A percentile compares a stretch with the other conserved stretches of the same genome.
phyloP scores from a whole-genome alignment of 345 rosid species.

The Populus euphratica region DNA sequence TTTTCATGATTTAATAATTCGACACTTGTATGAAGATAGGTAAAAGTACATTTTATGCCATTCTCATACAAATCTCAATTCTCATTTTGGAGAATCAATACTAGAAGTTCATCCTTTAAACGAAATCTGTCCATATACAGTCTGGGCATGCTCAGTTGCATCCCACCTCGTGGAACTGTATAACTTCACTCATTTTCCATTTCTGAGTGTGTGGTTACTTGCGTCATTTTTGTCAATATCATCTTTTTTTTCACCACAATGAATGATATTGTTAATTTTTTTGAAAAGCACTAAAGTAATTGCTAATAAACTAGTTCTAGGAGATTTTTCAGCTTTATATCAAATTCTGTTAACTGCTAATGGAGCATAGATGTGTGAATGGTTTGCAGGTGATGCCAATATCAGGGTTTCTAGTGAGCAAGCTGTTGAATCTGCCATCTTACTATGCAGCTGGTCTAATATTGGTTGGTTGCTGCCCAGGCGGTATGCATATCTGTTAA shows the following conservation, averaged over 20 bases:
- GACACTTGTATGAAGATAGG: not conserved
- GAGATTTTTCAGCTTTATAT: not conserved
- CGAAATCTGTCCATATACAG: not conserved
- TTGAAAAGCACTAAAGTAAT: not conserved
- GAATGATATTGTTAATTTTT: too few relatives aligned
- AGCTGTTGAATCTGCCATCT: constrained; percentile 73
- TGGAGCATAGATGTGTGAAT: not conserved
- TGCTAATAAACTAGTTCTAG: not conserved
- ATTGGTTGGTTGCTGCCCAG: constrained; percentile 90
- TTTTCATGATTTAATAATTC: too few relatives aligned
- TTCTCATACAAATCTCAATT: not conserved
- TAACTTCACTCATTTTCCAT: not conserved
- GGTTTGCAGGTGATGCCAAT: constrained; percentile 78
- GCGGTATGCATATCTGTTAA: constrained; percentile 47
- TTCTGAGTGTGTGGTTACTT: too few relatives aligned
- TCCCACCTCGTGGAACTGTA: not conserved
- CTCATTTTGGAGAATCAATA: not conserved
- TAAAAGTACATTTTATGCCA: not conserved
- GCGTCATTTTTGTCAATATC: too few relatives aligned
- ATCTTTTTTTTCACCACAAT: too few relatives aligned
- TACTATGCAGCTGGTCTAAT: constrained; percentile 92
- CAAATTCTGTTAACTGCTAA: not conserved
- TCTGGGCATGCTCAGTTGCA: not conserved
- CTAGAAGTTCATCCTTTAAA: not conserved
- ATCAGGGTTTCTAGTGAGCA: constrained; percentile 75